Evolutionary conservation across 805 yeast species (phyloP).

Genomic region (Candida nanaspora): DNA sequence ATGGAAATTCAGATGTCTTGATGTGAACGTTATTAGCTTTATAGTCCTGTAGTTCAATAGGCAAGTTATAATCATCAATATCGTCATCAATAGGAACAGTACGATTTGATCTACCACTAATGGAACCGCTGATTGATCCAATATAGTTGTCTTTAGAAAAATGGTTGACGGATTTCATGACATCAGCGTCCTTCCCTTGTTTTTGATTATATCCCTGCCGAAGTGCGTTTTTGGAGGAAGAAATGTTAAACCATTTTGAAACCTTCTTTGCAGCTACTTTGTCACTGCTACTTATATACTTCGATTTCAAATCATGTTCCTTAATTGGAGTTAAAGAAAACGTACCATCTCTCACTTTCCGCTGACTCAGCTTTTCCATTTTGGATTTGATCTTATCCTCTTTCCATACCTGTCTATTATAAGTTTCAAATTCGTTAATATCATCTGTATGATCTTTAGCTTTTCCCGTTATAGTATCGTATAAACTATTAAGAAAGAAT

Average conservation of each 20-base stretch:
- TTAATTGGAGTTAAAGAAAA: background rate
- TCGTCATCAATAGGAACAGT: conserved; percentile 25
- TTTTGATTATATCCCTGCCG: too few relatives aligned
- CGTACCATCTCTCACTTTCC: background rate
- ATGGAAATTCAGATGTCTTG: background rate
- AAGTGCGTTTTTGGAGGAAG: too few relatives aligned
- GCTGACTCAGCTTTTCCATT: conserved; percentile 7
- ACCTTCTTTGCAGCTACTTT: background rate
- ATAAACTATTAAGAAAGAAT: conserved; percentile 17
- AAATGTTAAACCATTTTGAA: background rate
- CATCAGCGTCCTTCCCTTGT: too few relatives aligned
- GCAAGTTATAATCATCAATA: conserved; percentile 18
- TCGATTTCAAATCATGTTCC: background rate
- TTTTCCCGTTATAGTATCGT: conserved; percentile 10
- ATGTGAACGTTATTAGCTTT: conserved; percentile 1
- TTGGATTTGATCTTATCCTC: conserved; percentile 20
- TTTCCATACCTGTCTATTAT: conserved; percentile 15
- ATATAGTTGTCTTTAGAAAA: background rate
- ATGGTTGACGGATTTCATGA: too few relatives aligned
- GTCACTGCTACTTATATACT: background rate
- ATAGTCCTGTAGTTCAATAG: conserved; percentile 20
- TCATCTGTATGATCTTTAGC: background rate
- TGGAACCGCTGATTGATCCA: background rate
- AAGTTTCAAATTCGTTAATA: conserved; percentile 22
- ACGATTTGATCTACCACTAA: background rate